phyloP scores from a whole-genome alignment of 177 flowering plant species.

The Vitis hybrid region DNA sequence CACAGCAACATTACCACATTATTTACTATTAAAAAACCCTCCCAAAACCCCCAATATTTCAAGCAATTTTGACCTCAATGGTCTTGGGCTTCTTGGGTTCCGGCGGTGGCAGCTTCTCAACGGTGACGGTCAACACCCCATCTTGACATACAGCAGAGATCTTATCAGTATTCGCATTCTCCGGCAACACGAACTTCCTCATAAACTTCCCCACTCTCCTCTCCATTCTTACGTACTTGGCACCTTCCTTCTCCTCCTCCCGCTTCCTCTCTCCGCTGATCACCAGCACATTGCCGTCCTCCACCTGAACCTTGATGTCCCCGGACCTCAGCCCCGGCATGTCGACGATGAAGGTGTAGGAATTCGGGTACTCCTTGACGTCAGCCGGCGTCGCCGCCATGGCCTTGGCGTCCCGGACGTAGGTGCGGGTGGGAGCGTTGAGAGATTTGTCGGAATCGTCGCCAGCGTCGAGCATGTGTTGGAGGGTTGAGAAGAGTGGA shows the following conservation, averaged over 20 bases:
- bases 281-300: slow-evolving; percentile 29
- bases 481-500: slow-evolving; percentile 22
- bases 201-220: slow-evolving; percentile 42
- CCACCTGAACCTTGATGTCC: slow-evolving; percentile 34
- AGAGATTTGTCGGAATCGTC: slow-evolving; percentile 5
- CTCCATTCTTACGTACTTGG: slow-evolving; percentile 47
- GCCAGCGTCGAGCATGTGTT: slow-evolving; percentile 17
- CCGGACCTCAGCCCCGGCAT: slow-evolving; percentile 36
- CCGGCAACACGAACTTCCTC: slow-evolving; percentile 50
- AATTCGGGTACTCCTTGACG: slow-evolving; percentile 25
- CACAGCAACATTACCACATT: no score
- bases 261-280: slow-evolving; percentile 27
- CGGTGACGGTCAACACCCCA: slow-evolving; percentile 43
- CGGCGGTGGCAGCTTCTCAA: slow-evolving; percentile 51
- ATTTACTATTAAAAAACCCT: no score
- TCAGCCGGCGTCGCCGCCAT: slow-evolving; percentile 39
- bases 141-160: slow-evolving; percentile 39
- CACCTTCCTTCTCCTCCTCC: slow-evolving; percentile 36
- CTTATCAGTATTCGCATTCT: slow-evolving; percentile 32
- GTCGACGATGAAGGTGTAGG: slow-evolving; percentile 27
- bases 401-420: slow-evolving; percentile 32
- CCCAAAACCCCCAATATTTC: background rate
- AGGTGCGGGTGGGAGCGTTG: slow-evolving; percentile 21
- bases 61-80: slow-evolving; percentile 37
- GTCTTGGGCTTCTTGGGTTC: slow-evolving; percentile 50